A percentile compares a stretch with the other conserved stretches of the same genome.
These are phyloP conservation scores for Tulasnella sp. DNA, from an alignment of 768 basidiomycete species.

Conservation along the genomic window DNA sequence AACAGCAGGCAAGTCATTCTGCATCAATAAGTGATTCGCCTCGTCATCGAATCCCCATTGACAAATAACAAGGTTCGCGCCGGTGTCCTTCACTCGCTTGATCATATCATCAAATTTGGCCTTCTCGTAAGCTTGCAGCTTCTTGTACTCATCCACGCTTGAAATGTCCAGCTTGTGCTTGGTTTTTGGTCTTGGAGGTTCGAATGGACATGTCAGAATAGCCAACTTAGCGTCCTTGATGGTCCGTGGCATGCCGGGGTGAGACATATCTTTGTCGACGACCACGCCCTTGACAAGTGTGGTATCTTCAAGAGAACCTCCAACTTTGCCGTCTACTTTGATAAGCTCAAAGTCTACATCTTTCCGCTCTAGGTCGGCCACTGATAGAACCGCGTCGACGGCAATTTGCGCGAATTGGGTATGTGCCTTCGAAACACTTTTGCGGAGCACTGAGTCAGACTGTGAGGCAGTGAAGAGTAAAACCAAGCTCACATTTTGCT, in stretches of 20 bases:
- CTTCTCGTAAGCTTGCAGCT: slow-evolving; percentile 90
- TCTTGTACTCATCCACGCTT: slow-evolving; percentile 93
- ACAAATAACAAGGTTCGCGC: slow-evolving; percentile 97
- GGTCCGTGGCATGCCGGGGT: slow-evolving; percentile 91
- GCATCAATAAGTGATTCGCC: slow-evolving; percentile 96
- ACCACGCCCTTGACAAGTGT: slow-evolving; percentile 94
- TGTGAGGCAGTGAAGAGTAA: background rate
- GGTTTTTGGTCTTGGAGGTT: slow-evolving; percentile 97
- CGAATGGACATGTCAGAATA: slow-evolving; percentile 97
- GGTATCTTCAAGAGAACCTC: slow-evolving; percentile 93
- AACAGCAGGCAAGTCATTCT: slow-evolving; percentile 94
- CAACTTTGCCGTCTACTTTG: slow-evolving; percentile 98
- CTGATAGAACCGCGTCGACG: slow-evolving; percentile 91
- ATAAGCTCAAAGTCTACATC: slow-evolving; percentile 98
- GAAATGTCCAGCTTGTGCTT: slow-evolving; percentile 99
- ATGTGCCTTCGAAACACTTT: slow-evolving; percentile 96
- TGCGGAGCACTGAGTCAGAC: background rate
- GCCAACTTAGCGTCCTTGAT: slow-evolving; percentile 89
- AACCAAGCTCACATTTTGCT: slow-evolving; percentile 83
- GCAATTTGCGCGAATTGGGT: slow-evolving; percentile 95
- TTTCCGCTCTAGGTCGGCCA: slow-evolving; percentile 89
- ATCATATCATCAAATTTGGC: slow-evolving; percentile 98
- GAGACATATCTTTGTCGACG: slow-evolving; percentile 99
- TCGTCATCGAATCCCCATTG: slow-evolving; percentile 99
- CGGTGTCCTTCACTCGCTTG: slow-evolving; percentile 89